Evolutionary conservation across 306 rosid species (phyloP).

Genomic region (Mucuna pruriens): DNA sequence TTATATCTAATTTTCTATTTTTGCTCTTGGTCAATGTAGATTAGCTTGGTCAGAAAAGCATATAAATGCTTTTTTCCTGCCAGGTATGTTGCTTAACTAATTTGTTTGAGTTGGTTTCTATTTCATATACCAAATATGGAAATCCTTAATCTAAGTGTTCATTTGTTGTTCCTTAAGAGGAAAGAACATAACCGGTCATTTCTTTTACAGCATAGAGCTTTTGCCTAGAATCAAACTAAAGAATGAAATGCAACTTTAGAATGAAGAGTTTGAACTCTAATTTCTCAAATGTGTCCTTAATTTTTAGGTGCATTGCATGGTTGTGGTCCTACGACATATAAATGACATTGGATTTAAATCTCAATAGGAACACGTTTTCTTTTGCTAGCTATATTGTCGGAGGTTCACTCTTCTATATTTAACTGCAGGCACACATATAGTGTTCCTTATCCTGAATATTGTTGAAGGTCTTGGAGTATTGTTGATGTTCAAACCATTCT

Average conservation of each 20-base stretch:
- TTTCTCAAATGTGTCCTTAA: background rate
- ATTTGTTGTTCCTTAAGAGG: background rate
- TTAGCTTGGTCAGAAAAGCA: conserved; percentile 34
- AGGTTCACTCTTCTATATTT: too few relatives aligned
- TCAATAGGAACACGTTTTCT: background rate
- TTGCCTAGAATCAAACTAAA: background rate
- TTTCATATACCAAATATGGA: background rate
- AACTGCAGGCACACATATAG: conserved; percentile 42
- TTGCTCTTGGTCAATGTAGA: conserved; percentile 27
- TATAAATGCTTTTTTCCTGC: conserved; percentile 29
- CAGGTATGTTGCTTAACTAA: conserved; percentile 12
- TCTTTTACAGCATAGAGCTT: background rate
- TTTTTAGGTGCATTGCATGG: background rate
- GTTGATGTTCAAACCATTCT: conserved; percentile 40
- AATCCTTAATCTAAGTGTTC: background rate
- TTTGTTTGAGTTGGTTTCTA: background rate
- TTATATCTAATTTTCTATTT: background rate
- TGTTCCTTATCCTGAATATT: conserved; percentile 29
- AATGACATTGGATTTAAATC: background rate
- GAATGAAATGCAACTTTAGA: background rate
- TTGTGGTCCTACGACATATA: background rate
- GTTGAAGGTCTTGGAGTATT: conserved; percentile 38
- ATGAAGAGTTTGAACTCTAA: background rate
- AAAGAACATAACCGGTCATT: background rate
- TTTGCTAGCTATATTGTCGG: too few relatives aligned